phyloP scores from a whole-genome alignment of 2,329 filamentous ascomycete species.

The Beauveria asiatica region DNA sequence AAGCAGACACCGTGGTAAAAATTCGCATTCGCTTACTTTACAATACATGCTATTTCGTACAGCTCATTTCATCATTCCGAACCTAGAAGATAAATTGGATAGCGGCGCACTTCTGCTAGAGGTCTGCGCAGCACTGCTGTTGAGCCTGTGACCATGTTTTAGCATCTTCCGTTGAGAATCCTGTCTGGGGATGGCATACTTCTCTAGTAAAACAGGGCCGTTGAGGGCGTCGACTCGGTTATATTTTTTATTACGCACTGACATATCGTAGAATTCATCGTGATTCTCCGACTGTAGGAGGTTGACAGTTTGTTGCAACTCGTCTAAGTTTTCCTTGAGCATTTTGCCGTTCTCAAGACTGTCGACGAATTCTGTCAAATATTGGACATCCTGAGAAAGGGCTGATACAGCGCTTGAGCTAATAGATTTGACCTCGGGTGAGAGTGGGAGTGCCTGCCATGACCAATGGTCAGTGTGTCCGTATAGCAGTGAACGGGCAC shows the following conservation, averaged over 20 bases:
- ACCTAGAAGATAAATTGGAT: slow-evolving; percentile 65
- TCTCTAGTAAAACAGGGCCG: slow-evolving; percentile 83
- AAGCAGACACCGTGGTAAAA: neutral
- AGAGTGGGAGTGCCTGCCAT: slow-evolving; percentile 63
- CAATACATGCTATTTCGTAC: slow-evolving; percentile 8
- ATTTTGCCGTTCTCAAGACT: slow-evolving; percentile 78
- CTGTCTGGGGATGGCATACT: slow-evolving; percentile 44
- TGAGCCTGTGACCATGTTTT: slow-evolving; percentile 43
- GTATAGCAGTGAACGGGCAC: too few relatives aligned
- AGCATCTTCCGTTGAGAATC: slow-evolving; percentile 12
- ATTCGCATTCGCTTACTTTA: slow-evolving; percentile 9
- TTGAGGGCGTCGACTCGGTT: slow-evolving; percentile 86
- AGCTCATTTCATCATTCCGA: slow-evolving; percentile 52
- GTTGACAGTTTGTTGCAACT: slow-evolving; percentile 85
- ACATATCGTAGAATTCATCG: slow-evolving; percentile 96
- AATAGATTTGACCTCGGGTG: slow-evolving; percentile 72
- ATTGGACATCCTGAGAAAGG: slow-evolving; percentile 73
- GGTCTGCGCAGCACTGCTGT: slow-evolving; percentile 47
- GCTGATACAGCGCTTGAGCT: slow-evolving; percentile 78
- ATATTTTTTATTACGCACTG: slow-evolving; percentile 85
- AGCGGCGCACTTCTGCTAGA: slow-evolving; percentile 55
- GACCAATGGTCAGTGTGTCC: neutral
- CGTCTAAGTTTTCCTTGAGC: slow-evolving; percentile 80
- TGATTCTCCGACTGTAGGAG: slow-evolving; percentile 81
- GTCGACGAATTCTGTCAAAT: slow-evolving; percentile 79